Conservation (phyloP, 2,329 filamentous ascomycete genomes). For the Fusarium vanettenii region DNA sequence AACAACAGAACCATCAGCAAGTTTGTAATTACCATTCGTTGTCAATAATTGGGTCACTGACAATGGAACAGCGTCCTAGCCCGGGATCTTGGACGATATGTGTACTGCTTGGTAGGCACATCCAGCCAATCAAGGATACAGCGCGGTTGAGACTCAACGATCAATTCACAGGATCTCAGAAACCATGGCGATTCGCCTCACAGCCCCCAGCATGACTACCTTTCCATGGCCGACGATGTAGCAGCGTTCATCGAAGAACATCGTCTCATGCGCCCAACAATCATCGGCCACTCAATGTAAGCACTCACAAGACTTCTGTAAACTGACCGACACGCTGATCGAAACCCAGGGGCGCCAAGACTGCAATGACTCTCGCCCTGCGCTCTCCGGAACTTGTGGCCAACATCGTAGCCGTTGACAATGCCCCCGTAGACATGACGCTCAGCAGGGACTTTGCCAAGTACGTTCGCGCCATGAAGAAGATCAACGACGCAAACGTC, state of each 20-base stretch:
- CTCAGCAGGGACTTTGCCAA: constrained; percentile 80
- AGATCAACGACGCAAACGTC: constrained; percentile 76
- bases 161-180: constrained; percentile 75
- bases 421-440: constrained; percentile 85
- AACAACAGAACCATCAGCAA: constrained; percentile 96
- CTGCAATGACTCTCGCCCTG: constrained; percentile 88
- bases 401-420: constrained; percentile 87
- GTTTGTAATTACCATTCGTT: constrained; percentile 62
- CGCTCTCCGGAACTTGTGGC: constrained; percentile 73
- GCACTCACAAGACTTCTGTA: constrained; percentile 35
- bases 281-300: constrained; percentile 96
- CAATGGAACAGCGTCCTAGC: constrained; percentile 73
- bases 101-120: constrained; percentile 80
- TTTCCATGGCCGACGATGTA: constrained; percentile 84
- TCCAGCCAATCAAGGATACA: constrained; percentile 3
- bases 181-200: constrained; percentile 96
- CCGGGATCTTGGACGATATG: constrained; percentile 80
- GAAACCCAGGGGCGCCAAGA: constrained; percentile 81
- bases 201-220: constrained; percentile 79
- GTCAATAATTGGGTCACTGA: not conserved
- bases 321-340: not conserved
- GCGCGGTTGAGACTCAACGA: constrained; percentile 25
- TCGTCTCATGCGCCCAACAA: constrained; percentile 73
- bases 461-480: constrained; percentile 87
- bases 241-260: constrained; percentile 81